Evolutionary conservation across 176 grass and related monocot species (phyloP), one percentile per base, ranked within the genome.

Genomic region (Stipa capillata): DNA sequence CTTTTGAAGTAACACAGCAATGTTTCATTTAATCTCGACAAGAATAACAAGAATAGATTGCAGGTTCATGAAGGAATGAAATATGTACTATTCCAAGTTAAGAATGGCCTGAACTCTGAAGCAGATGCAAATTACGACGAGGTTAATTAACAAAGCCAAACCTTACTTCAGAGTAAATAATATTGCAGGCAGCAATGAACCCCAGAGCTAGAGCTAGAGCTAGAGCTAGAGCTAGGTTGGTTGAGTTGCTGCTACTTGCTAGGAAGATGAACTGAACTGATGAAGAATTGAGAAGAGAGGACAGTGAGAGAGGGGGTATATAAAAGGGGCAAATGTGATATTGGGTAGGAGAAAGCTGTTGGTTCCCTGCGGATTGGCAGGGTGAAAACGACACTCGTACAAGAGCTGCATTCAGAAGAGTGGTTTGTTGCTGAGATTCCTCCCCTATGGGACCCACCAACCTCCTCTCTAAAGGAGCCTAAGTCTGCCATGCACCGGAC

Each of bases 361-460:
- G 79, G 60, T 80, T 83, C 68, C 68, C 63, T 79, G 53, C 51
- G 82, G 68, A 75, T 79, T 47, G 68, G 59, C 9, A 85, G 79
- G 63, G 66, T 18, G 82, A 88, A 49, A 76, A 42, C 20, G 61
- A 84, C 82, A 8, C 70, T 49, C 14, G 60, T 51, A 66, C 69
- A 40, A 73, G 24, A 33, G 81, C 24, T 83, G n/a, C 78, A 37
- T 60, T 82, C 79, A 61, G 69, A 79, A 69, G 77, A 57, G 77
- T 28, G 28, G 91, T 82, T 90, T 93, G 91, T 93, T 93, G 77
- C 82, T 80, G 82, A 90, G 88, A 93, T 90, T 93, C 91, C 88
- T 73, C 32, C 17, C 18, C 0, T 15, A 69, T 28, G 78, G 87
- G 84, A 3, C 76, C 91, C 84, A 84, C 76, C 41, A 25, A 21